A percentile compares a stretch with the other conserved stretches of the same genome.
Evolutionary conservation across 345 rosid genomes (phyloP).

Genomic region (Corymbia maculata): DNA sequence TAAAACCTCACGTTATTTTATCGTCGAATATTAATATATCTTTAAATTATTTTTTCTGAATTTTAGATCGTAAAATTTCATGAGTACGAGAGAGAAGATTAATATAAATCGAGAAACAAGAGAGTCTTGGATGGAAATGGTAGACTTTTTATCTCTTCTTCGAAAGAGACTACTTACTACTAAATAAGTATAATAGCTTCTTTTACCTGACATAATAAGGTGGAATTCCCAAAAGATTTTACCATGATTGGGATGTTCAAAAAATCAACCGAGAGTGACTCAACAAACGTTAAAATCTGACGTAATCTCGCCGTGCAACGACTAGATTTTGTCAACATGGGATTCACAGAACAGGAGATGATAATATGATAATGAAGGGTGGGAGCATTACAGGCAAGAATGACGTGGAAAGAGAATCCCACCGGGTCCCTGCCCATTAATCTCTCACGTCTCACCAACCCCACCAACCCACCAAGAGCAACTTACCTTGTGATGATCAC

Average conservation of each 20-base stretch:
- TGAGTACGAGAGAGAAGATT: no score
- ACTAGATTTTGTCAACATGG: not conserved
- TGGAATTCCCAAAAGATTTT: not conserved
- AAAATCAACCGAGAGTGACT: not conserved
- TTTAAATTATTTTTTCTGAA: no score
- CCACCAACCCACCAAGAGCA: not conserved
- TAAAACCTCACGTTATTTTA: no score
- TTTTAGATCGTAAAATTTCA: no score
- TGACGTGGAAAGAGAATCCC: not conserved
- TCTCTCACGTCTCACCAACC: not conserved
- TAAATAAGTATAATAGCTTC: no score
- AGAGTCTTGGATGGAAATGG: no score
- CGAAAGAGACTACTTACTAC: no score
- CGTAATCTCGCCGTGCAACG: not conserved
- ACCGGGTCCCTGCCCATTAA: not conserved
- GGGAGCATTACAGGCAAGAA: not conserved
- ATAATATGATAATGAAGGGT: not conserved
- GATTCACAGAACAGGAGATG: not conserved
- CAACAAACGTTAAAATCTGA: not conserved
- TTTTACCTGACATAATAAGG: no score
- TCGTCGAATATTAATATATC: no score
- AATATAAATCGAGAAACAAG: no score
- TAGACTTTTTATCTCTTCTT: no score
- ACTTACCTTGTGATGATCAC: not conserved
- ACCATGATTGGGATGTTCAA: not conserved